Base-by-base conservation (phyloP, 495 filamentous ascomycete genomes). In the Amorphotheca resinae region DNA sequence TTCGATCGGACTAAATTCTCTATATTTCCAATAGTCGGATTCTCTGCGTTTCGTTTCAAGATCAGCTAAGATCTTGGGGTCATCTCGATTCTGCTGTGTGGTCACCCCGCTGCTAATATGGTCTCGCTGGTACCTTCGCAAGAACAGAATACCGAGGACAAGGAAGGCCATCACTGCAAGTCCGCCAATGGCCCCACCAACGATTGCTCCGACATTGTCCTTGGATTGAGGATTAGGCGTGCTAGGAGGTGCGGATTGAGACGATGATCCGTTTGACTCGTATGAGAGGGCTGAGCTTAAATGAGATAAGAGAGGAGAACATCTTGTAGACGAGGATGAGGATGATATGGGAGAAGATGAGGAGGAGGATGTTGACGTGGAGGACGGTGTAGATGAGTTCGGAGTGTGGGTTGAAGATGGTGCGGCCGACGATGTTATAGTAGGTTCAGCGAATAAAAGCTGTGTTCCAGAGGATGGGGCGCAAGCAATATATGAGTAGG, bases 401-500 rank as follows among this genome's bases (percentile, higher is more conserved):
- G 28, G 15, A 32, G 11, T 32, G 28, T 1, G 11, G 1, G 28
- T 32, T 32, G 28, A 32, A 5, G 11, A 11, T n/a, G n/a, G n/a
- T 32, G 34, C 7, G 11, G 34, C 34, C 34, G 34, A 6, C 14
- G 32, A 38, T 18, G 42, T 26, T 21, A 16, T 14, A 20, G 41
- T 45, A 3, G 32, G 14, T 33, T 14, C 23, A 30, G n/a, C 16
- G 22, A 45, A 21, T 32, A 45, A 45, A 37, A 25, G 6, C 11
- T 49, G 16, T 12, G 46, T 45, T 11, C 21, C 5, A 34, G 40
- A 41, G 18, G 26, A 23, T n/a, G 30, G 18, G 6, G 8, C 41
- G 32, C 46, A 49, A 28, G 42, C 41, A 18, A 49, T 18, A 22
- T 49, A 49, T 16, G 41, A 14, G 16, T 49, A 49, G 16, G 46